Evolutionary conservation across 148 eudicot genomes (phyloP), one percentile per base, ranked within the genome.

Genomic region (Nyssa sinensis): DNA sequence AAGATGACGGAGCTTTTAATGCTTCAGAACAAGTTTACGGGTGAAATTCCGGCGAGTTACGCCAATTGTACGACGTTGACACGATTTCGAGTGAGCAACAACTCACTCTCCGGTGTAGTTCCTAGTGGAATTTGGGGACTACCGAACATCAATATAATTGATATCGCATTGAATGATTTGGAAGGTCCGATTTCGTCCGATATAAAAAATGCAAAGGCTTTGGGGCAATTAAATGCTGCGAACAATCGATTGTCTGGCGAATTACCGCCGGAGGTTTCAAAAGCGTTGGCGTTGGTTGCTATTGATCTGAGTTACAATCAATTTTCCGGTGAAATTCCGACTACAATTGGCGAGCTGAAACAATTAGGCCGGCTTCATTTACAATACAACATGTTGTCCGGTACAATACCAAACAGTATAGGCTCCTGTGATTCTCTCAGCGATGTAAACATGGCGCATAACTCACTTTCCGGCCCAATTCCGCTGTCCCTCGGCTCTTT

Each of bases 71-170:
- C 47, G 24, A 87, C 93, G n/a, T 33, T 95, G 70, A 75, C 74
- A 12, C 90, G 98, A 21, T 82, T 95, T 34, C 91, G 98, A 35
- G 92, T 95, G n/a, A 90, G 84, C 81, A 74, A 88, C 19, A 95
- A 95, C 75, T 74, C 70, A 5, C 91, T 95, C 0, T 81, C 91
- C 0, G 98, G 98, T 1, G 71, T 70, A 6, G 87, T 95, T 63
- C 98, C 98, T 13, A 69, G 83, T 30, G 92, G 94, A 27, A 76
- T 95, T 30, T 95, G 97, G 98, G 98, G 91, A 0, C 69, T 95
- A 19, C 96, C 98, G 0, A 80, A 84, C 6, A 76, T 83, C 0
- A 73, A 86, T 2, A 74, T 95, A 0, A 81, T 95, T 39, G 98
- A 95, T 77, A 39, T 92, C 24, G 85, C 84, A 0, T 75, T 81